Conservation (phyloP, 2,329 filamentous ascomycete genomes). For the Elsinoe arachidis region DNA sequence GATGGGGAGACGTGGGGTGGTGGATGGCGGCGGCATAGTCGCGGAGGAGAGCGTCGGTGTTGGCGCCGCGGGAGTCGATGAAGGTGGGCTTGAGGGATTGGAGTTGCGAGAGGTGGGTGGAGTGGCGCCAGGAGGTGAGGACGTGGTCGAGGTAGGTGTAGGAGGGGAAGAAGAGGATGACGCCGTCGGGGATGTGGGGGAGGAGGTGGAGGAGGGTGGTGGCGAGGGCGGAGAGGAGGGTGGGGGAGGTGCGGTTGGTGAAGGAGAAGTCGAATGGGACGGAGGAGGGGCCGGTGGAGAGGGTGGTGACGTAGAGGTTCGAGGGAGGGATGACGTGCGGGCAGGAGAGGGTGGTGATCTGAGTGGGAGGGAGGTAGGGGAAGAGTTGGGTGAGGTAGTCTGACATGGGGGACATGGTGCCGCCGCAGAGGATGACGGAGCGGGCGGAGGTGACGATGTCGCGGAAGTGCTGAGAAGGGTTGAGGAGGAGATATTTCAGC, state of each 20-base stretch:
- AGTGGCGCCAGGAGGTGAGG: slow-evolving; percentile 35
- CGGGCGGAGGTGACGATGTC: slow-evolving; percentile 77
- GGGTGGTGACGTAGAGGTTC: slow-evolving; percentile 70
- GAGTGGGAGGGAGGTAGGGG: slow-evolving; percentile 55
- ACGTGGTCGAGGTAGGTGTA: slow-evolving; percentile 83
- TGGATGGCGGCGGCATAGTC: slow-evolving; percentile 62
- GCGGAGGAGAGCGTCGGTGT: slow-evolving; percentile 60
- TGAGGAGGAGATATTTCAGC: slow-evolving; percentile 82
- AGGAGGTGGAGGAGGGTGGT: slow-evolving; percentile 63
- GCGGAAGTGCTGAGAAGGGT: slow-evolving; percentile 84
- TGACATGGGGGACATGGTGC: slow-evolving; percentile 94
- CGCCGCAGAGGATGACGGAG: slow-evolving; percentile 83
- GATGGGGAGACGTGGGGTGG: slow-evolving; percentile 24
- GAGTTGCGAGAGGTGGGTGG: slow-evolving; percentile 28
- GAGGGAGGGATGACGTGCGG: slow-evolving; percentile 83
- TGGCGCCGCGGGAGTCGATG: slow-evolving; percentile 44
- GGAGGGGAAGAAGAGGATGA: slow-evolving; percentile 93
- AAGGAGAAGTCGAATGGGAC: slow-evolving; percentile 78
- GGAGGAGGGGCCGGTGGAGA: slow-evolving; percentile 45
- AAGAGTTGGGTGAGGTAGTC: slow-evolving; percentile 86
- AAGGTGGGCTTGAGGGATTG: slow-evolving; percentile 40
- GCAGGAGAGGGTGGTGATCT: slow-evolving; percentile 76
- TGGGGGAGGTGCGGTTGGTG: slow-evolving; percentile 59
- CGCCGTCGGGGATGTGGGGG: slow-evolving; percentile 69
- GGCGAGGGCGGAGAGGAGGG: slow-evolving; percentile 64